These are phyloP conservation scores for Juncus inflexus DNA, from an alignment of 176 grass and related monocot species.

Conservation along the genomic window DNA sequence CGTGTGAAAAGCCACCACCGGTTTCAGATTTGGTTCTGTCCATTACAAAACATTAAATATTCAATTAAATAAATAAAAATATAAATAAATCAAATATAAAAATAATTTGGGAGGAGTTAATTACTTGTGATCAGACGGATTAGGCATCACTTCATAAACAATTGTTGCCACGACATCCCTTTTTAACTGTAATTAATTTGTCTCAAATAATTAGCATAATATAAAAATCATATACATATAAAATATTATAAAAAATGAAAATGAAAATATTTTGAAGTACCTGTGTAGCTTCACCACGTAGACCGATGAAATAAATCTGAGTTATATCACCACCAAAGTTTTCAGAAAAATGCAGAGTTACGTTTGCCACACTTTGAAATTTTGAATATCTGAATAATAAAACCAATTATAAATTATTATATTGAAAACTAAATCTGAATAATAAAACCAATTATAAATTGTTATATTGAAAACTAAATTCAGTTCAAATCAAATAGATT, in stretches of 20 bases:
- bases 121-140: conserved; percentile 99
- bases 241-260: conserved; percentile 6
- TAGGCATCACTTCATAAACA: conserved; percentile 92
- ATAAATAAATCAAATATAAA: not conserved
- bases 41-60: conserved; percentile 1
- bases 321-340: conserved; percentile 89
- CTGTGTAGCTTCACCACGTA: conserved; percentile 96
- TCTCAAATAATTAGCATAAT: conserved; percentile 27
- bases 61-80: not conserved
- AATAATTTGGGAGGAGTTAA: conserved; percentile 18
- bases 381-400: conserved; percentile 67
- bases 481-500: not conserved
- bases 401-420: no score
- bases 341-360: conserved; percentile 96
- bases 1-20: conserved; percentile 56
- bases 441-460: not conserved
- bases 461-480: no score
- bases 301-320: conserved; percentile 94
- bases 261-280: conserved; percentile 29
- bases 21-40: conserved; percentile 62
- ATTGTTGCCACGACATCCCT: conserved; percentile 97
- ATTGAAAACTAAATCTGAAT: conserved; percentile 35
- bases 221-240: conserved; percentile 11
- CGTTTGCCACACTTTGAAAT: conserved; percentile 94
- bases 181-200: conserved; percentile 57